Percentiles rank a stretch among this genome's conserved stretches.
These are phyloP conservation scores for Escovopsis weberi DNA, from an alignment of 2,329 filamentous ascomycete species.

Conservation along the genomic window DNA sequence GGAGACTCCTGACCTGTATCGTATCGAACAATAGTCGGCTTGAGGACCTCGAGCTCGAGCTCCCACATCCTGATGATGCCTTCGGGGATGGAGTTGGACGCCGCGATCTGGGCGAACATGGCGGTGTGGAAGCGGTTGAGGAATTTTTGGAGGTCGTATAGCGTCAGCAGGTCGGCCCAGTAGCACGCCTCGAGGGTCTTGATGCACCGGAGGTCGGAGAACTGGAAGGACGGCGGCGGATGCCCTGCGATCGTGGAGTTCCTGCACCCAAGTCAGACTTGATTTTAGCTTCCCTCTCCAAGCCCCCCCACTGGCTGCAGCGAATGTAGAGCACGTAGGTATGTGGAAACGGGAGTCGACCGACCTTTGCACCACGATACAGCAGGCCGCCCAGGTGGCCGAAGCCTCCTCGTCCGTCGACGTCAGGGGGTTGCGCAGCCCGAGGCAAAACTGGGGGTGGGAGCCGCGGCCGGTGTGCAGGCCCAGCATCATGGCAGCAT, in stretches of 20 bases:
- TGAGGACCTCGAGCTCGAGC: constrained; percentile 35
- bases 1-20: constrained; percentile 26
- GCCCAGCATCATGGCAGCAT: constrained; percentile 33
- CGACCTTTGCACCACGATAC: constrained; percentile 35
- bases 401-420: constrained; percentile 37
- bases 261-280: background rate
- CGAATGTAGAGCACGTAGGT: no score
- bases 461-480: constrained; percentile 38
- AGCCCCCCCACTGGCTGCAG: no score
- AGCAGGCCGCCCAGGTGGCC: constrained; percentile 38
- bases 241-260: constrained; percentile 23
- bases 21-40: constrained; percentile 28
- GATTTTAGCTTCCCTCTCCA: no score
- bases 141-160: constrained; percentile 36
- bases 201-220: constrained; percentile 30
- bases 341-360: background rate
- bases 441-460: constrained; percentile 32
- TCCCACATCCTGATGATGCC: constrained; percentile 33
- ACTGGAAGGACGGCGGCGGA: constrained; percentile 35
- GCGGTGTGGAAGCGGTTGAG: constrained; percentile 33
- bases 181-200: constrained; percentile 24
- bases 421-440: constrained; percentile 25
- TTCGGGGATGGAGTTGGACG: constrained; percentile 30
- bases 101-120: constrained; percentile 32
- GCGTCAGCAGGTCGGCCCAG: constrained; percentile 26